Conservation (phyloP, 2,329 filamentous ascomycete species). For the Raffaelea arxii region DNA sequence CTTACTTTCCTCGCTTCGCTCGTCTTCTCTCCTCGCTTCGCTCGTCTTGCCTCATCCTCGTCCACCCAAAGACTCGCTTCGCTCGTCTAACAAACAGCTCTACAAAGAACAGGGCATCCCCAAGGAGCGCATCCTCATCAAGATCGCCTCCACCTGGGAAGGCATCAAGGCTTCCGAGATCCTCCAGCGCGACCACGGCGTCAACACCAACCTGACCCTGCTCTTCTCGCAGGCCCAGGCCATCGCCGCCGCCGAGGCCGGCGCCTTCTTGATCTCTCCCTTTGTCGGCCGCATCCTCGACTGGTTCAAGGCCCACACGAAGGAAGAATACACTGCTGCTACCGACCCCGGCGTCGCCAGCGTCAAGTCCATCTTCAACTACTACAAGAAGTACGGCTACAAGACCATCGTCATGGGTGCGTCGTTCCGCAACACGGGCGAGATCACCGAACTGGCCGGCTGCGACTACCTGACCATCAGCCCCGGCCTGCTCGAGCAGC, state of each 20-base stretch:
- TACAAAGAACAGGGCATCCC: constrained; percentile 86
- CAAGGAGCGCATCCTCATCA: constrained; percentile 95
- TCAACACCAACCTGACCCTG: constrained; percentile 98
- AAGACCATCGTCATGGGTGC: constrained; percentile 99
- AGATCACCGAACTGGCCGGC: constrained; percentile 96
- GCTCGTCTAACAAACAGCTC: too few relatives aligned
- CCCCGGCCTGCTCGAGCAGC: constrained; percentile 86
- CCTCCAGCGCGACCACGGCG: constrained; percentile 86
- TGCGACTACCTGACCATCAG: constrained; percentile 99
- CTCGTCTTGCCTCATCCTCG: too few relatives aligned
- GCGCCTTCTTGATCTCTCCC: constrained; percentile 95
- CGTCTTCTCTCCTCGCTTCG: too few relatives aligned
- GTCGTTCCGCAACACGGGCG: constrained; percentile 90
- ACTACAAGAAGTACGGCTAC: constrained; percentile 99
- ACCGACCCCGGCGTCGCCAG: constrained; percentile 95
- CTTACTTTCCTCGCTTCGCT: too few relatives aligned
- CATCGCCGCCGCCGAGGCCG: constrained; percentile 90
- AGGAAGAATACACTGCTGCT: constrained; percentile 83
- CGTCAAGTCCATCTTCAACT: constrained; percentile 94
- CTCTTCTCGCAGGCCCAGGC: constrained; percentile 96
- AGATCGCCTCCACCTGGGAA: constrained; percentile 98
- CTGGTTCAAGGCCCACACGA: constrained; percentile 95
- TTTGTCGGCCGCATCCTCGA: constrained; percentile 99
- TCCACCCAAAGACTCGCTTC: too few relatives aligned
- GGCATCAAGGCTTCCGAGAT: constrained; percentile 98